These are phyloP conservation scores for Diaporthe velutina DNA, from an alignment of 2,329 filamentous ascomycete species.

Conservation along the genomic window DNA sequence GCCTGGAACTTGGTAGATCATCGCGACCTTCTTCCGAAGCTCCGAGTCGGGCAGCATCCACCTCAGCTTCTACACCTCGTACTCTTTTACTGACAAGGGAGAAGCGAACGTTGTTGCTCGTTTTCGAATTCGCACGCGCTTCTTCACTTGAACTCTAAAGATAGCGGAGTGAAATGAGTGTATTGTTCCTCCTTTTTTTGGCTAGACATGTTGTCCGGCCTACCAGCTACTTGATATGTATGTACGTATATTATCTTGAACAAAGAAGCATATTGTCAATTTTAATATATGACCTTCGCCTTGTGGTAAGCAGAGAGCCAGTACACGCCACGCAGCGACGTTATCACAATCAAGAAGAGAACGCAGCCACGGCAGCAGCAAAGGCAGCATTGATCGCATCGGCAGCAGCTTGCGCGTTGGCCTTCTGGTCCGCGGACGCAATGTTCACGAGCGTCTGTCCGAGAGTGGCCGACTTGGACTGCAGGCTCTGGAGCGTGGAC, in stretches of 20 bases:
- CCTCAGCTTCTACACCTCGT: neutral
- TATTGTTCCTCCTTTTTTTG: conserved; percentile 20
- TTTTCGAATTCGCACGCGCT: neutral
- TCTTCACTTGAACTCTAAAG: neutral
- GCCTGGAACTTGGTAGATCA: conserved; percentile 5
- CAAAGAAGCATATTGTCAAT: conserved; percentile 7
- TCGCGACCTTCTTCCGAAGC: conserved; percentile 5
- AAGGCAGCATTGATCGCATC: conserved; percentile 31
- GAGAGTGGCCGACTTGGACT: conserved; percentile 34
- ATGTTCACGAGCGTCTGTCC: conserved; percentile 31
- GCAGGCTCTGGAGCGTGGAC: conserved; percentile 35
- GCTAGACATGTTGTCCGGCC: neutral
- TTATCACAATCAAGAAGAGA: conserved; percentile 29
- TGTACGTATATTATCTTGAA: conserved; percentile 22
- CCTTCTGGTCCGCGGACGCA: conserved; percentile 34
- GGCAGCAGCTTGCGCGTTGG: conserved; percentile 20
- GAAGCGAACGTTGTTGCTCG: no score
- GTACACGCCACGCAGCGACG: neutral
- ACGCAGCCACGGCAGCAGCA: conserved; percentile 30
- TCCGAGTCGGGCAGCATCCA: neutral
- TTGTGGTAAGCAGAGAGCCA: neutral
- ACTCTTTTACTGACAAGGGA: neutral
- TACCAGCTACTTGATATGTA: conserved; percentile 6
- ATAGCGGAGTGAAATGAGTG: conserved; percentile 18
- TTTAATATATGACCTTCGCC: neutral